phyloP scores from a whole-genome alignment of 495 filamentous ascomycete species.

The Annulohypoxylon moriforme region DNA sequence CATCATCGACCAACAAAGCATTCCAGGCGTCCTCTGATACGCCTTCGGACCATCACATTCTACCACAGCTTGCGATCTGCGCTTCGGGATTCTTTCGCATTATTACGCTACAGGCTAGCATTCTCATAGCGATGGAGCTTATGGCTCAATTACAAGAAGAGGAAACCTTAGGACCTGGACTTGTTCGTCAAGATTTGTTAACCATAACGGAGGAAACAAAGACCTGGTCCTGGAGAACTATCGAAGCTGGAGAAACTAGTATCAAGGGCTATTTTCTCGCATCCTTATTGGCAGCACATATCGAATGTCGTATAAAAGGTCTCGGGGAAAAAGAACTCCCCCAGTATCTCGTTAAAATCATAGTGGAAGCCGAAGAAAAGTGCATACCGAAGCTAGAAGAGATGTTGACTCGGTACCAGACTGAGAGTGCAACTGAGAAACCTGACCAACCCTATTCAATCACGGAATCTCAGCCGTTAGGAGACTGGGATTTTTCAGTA shows the following conservation, averaged over 20 bases:
- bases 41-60: conserved; percentile 49
- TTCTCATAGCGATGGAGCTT: conserved; percentile 63
- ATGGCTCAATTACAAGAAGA: conserved; percentile 61
- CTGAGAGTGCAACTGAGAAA: conserved; percentile 18
- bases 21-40: conserved; percentile 35
- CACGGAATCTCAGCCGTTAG: conserved; percentile 19
- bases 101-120: conserved; percentile 54
- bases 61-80: conserved; percentile 56
- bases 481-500: conserved; percentile 44
- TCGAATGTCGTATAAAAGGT: conserved; percentile 54
- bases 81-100: conserved; percentile 62
- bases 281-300: conserved; percentile 56
- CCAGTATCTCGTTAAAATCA: conserved; percentile 37
- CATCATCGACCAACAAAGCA: conserved; percentile 28
- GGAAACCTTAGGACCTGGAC: conserved; percentile 55
- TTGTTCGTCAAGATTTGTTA: conserved; percentile 59
- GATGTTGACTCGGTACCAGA: conserved; percentile 32
- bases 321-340: conserved; percentile 45
- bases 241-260: conserved; percentile 67
- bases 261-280: conserved; percentile 65
- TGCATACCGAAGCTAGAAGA: conserved; percentile 58
- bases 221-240: conserved; percentile 55
- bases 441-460: conserved; percentile 14
- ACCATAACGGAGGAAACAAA: conserved; percentile 60
- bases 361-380: conserved; percentile 40